Conservation (phyloP, 192 early-diverging fungal genomes). For the Coemansia asiatica region DNA sequence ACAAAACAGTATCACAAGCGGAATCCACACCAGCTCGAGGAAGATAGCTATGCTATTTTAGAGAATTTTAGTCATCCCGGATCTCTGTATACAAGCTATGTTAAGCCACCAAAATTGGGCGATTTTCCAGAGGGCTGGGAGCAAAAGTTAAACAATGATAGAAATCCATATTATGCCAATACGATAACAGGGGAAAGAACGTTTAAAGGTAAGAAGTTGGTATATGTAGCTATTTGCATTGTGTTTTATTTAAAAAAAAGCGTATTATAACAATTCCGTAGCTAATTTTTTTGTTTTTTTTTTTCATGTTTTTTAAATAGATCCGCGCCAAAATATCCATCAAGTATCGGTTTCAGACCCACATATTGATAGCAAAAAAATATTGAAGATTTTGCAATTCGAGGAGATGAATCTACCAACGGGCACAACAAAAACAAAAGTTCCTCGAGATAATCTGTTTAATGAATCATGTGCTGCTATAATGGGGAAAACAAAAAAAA, state of each 20-base stretch:
- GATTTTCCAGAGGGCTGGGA: neutral
- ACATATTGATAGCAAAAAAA: neutral
- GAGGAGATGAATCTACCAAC: neutral
- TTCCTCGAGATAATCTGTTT: neutral
- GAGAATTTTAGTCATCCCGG: neutral
- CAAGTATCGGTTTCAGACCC: neutral
- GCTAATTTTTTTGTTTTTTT: neutral
- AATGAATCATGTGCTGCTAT: neutral
- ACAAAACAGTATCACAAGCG: too few species aligned
- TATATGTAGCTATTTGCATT: too few species aligned
- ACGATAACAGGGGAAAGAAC: neutral
- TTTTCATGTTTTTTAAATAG: neutral
- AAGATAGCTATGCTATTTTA: too few species aligned
- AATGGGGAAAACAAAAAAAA: neutral
- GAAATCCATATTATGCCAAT: neutral
- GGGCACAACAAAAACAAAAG: neutral
- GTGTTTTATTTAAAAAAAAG: too few species aligned
- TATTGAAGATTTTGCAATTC: neutral
- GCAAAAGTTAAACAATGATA: neutral
- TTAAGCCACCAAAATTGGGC: neutral
- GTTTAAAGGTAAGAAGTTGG: neutral
- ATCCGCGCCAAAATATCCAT: neutral
- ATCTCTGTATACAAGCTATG: neutral
- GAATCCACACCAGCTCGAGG: too few species aligned
- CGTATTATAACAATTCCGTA: too few species aligned